phyloP scores from a whole-genome alignment of 345 rosid species.

The Melaleuca quinquenervia region DNA sequence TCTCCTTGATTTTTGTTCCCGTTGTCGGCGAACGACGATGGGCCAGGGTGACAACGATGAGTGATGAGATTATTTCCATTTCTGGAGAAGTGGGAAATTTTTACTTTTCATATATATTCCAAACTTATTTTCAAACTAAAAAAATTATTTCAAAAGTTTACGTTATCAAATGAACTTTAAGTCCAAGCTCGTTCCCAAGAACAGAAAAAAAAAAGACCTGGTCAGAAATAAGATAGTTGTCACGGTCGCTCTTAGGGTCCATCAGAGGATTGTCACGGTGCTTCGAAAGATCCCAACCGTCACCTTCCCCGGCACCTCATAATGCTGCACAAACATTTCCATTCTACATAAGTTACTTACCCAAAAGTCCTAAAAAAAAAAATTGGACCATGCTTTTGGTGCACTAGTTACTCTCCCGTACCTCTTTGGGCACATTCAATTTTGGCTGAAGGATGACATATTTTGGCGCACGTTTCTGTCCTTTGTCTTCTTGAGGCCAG shows the following conservation, averaged over 20 bases:
- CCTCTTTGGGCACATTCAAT: background rate
- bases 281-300: background rate
- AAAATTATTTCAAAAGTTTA: no score
- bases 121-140: no score
- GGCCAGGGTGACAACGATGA: no score
- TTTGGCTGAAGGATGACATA: background rate
- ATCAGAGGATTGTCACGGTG: background rate
- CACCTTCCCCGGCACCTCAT: background rate
- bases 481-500: background rate
- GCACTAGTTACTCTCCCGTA: background rate
- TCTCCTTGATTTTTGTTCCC: no score
- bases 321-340: background rate
- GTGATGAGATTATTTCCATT: no score
- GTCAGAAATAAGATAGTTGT: no score
- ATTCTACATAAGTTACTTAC: background rate
- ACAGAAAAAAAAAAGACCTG: no score
- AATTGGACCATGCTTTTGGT: background rate
- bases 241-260: background rate
- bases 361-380: background rate
- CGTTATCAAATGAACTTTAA: no score
- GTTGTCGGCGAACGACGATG: no score
- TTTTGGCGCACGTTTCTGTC: background rate
- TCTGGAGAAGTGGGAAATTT: no score
- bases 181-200: no score
- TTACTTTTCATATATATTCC: no score